phyloP scores from a whole-genome alignment of 2,329 filamentous ascomycete genomes.

The Penicillium brevicompactum region DNA sequence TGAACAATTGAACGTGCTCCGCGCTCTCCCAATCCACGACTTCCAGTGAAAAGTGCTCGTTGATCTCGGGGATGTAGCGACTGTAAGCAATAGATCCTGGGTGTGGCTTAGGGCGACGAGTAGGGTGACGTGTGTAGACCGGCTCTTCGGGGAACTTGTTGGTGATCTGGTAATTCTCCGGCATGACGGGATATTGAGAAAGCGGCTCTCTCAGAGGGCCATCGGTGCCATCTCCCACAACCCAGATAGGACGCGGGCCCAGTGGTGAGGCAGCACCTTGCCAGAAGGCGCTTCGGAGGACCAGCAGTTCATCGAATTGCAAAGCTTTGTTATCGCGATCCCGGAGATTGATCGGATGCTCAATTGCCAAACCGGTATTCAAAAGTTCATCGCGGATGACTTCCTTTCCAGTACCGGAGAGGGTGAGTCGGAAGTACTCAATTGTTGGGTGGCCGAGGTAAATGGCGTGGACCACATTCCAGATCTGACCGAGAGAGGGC shows the following conservation, averaged over 20 bases:
- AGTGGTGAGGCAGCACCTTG: conserved; percentile 70
- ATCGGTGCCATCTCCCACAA: conserved; percentile 47
- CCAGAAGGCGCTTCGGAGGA: conserved; percentile 65
- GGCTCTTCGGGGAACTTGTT: conserved; percentile 51
- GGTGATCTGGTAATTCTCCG: conserved; percentile 46
- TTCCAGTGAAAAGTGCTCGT: conserved; percentile 77
- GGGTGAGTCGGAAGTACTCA: conserved; percentile 48
- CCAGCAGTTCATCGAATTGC: conserved; percentile 42
- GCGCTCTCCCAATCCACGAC: conserved; percentile 67
- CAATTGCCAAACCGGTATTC: conserved; percentile 31
- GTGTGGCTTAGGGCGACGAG: conserved; percentile 70
- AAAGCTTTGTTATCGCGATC: conserved; percentile 19
- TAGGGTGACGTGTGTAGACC: conserved; percentile 68
- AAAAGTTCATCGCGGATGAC: conserved; percentile 45
- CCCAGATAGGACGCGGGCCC: conserved; percentile 65
- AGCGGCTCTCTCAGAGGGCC: conserved; percentile 26
- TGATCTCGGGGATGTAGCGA: conserved; percentile 74
- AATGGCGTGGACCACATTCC: conserved; percentile 51
- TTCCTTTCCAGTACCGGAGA: conserved; percentile 38
- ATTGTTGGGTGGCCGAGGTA: conserved; percentile 46
- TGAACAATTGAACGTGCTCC: conserved; percentile 70
- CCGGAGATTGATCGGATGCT: conserved; percentile 24
- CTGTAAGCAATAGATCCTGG: conserved; percentile 74
- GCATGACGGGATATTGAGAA: conserved; percentile 32
- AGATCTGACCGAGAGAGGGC: conserved; percentile 50